Base-by-base conservation (phyloP, 23 red algal genomes). In the Cyanidioschyzon merolae region DNA sequence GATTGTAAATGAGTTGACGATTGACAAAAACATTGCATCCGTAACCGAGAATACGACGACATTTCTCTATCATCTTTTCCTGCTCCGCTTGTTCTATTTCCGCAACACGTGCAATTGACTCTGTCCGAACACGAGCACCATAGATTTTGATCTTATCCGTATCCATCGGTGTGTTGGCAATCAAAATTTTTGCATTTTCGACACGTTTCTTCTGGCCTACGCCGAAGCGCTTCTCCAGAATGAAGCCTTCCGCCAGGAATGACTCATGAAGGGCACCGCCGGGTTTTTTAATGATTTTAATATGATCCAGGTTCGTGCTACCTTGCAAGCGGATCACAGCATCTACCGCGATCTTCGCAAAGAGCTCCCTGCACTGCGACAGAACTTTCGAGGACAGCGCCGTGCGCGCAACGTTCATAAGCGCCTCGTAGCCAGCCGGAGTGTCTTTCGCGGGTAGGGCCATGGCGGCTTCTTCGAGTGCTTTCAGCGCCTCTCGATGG, bases 111-210 rank as follows among this genome's bases (percentile, higher is more conserved):
- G 83, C 79, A 1, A 90, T 68, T 7, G 86, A 90, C 67, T 98
- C 94, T 25, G 90, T 88, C 31, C 94, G 84, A 39, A 98, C 88
- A 41, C 89, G 88, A 18, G 94, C 88, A 24, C 88, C 94, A 77
- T 98, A 98, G 58, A 98, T 89, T 78, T 98, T 98, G 15, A 98
- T 88, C 75, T 98, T 98, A 57, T 98, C 94, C 34, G 94, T 98
- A 50, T 98, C 94, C 94, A 98, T 98, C 41, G 88, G 84, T 31
- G 94, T 98, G 71, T 98, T 98, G 15, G 94, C 88, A 17, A 98
- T 82, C 30, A 98, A 68, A 59, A 98, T 98, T 40, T 88, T 91
- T 12, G 94, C 94, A 54, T 98, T 91, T 37, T 98, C 88, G 0
- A 98, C 78, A 12, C 86, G 40, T 35, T 90, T 91, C 2, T 88